Conservation (phyloP, 2,329 filamentous ascomycete genomes). For the Diaporthe citri region DNA sequence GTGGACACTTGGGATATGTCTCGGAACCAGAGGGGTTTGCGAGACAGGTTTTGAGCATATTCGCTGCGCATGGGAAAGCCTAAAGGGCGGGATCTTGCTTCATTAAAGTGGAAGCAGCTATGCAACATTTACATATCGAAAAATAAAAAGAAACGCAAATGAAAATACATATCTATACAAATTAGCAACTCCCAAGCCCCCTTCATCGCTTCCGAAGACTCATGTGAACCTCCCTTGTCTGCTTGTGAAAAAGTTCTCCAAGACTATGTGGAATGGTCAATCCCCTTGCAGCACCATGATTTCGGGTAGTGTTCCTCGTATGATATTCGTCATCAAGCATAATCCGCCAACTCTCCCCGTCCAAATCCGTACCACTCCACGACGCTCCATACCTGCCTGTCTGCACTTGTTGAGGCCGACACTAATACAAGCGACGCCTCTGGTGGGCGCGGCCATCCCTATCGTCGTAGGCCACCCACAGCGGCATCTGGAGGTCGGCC, state of each 20-base stretch:
- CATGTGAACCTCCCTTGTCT: neutral
- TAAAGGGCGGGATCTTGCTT: neutral
- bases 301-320: neutral
- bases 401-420: neutral
- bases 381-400: neutral
- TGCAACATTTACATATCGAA: neutral
- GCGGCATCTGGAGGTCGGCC: constrained; percentile 7
- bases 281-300: neutral
- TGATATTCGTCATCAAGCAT: neutral
- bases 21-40: neutral
- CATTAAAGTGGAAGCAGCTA: neutral
- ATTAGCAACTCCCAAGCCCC: neutral
- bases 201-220: neutral
- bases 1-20: constrained; percentile 7
- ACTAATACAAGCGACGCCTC: neutral
- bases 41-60: neutral
- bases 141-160: neutral
- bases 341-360: neutral
- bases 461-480: neutral
- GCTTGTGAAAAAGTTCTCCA: too few species aligned
- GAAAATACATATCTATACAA: neutral
- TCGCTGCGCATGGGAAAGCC: neutral
- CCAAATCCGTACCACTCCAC: neutral
- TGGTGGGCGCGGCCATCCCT: neutral
- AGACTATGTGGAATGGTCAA: neutral